Base-by-base conservation (phyloP, 2,329 filamentous ascomycete species). In the Colletotrichum spinosum region DNA sequence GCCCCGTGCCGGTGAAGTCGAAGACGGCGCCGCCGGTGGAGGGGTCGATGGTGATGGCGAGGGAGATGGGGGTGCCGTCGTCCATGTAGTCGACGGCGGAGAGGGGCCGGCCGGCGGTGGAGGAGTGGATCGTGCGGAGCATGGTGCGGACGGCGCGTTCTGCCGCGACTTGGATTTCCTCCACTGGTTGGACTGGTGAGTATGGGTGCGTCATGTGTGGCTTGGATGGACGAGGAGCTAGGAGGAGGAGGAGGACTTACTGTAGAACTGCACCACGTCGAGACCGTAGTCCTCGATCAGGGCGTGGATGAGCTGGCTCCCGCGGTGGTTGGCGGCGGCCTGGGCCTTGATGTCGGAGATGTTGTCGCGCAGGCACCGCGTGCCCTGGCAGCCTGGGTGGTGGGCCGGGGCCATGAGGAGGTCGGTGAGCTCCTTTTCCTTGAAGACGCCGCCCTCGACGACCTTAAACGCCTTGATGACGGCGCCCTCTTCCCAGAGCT, bases 271-370 rank as follows among this genome's bases (percentile, higher is more conserved):
- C 0, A 94, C 91, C 0, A 90, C 89, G 6, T 88, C 81, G 48
- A 92, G 86, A 8, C 89, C 87, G 70, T 93, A 93, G 70, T 95
- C 92, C 34, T 86, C 84, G 68, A 94, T 93, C 2, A 95, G 80
- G 0, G 85, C 83, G 48, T 84, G 86, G 69, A 94, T 93, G 15
- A 95, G 81, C 45, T 87, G 87, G 71, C 95, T 95, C 8, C 93
- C 93, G 70, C 94, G 94, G 71, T 93, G 90, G 72, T 97, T 97
- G 11, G 93, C 92, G 0, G 93, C 92, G 11, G 96, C 90, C 74
- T 97, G 93, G 0, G 93, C 93, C 76, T 94, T 94, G 45, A 97
- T 83, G 74, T 97, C 93, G 56, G 93, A 94, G 69, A 97, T 83
- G 73, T 97, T 97, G 76, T 97, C 93, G 9, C 87, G 88, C 1